phyloP scores from a whole-genome alignment of 345 rosid species.

The Chamaenerion angustifolium region DNA sequence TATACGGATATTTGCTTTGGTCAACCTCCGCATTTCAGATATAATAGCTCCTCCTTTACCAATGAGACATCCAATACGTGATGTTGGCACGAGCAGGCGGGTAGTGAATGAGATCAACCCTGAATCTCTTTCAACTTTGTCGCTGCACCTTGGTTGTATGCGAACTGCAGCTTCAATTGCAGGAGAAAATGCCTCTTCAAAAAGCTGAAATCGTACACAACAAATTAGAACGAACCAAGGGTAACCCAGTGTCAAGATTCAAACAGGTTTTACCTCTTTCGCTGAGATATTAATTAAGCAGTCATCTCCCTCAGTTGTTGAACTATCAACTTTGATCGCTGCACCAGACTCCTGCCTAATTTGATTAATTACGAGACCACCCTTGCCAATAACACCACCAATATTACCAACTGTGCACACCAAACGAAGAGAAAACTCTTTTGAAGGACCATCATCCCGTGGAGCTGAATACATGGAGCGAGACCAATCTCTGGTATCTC shows the following conservation, averaged over 20 bases:
- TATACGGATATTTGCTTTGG: slow-evolving; percentile 85
- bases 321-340: slow-evolving; percentile 77
- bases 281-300: slow-evolving; percentile 75
- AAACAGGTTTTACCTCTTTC: slow-evolving; percentile 48
- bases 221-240: background rate
- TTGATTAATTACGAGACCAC: slow-evolving; percentile 83
- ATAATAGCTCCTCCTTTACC: slow-evolving; percentile 91
- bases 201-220: slow-evolving; percentile 29
- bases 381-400: slow-evolving; percentile 92
- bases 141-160: slow-evolving; percentile 88
- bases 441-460: slow-evolving; percentile 59
- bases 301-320: slow-evolving; percentile 73
- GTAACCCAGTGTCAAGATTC: background rate
- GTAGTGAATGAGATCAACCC: slow-evolving; percentile 81
- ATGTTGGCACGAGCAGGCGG: slow-evolving; percentile 83
- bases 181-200: slow-evolving; percentile 77
- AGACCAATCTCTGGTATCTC: slow-evolving; percentile 70
- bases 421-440: slow-evolving; percentile 66
- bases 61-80: slow-evolving; percentile 88
- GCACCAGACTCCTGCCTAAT: slow-evolving; percentile 88
- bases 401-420: slow-evolving; percentile 73
- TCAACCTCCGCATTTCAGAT: slow-evolving; percentile 77
- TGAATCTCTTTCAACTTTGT: slow-evolving; percentile 86
- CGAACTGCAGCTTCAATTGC: slow-evolving; percentile 81
- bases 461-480: slow-evolving; percentile 67